phyloP scores from a whole-genome alignment of 345 rosid species.

The Passiflora organensis region DNA sequence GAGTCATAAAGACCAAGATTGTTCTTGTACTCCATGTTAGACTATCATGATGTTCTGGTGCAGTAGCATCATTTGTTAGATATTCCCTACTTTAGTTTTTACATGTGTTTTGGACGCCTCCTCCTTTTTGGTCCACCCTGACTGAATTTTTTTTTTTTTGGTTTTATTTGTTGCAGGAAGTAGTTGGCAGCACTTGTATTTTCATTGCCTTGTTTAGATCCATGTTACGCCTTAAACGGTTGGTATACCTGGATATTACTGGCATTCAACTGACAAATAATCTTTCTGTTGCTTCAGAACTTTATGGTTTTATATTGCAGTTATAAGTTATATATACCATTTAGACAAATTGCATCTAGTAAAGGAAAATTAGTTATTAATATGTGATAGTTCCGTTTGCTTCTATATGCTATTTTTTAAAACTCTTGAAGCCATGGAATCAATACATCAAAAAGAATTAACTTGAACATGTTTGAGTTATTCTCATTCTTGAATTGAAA shows the following conservation, averaged over 20 bases:
- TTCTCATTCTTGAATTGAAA: too few relatives aligned
- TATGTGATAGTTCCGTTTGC: background rate
- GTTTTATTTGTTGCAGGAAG: constrained; percentile 71
- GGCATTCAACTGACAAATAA: background rate
- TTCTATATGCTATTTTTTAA: background rate
- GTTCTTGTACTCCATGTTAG: too few relatives aligned
- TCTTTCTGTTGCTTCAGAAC: constrained; percentile 1
- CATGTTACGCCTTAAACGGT: constrained; percentile 80
- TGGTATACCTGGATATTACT: constrained; percentile 35
- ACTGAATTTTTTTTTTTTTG: constrained; percentile 12
- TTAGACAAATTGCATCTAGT: too few relatives aligned
- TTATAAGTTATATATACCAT: too few relatives aligned
- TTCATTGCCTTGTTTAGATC: constrained; percentile 82
- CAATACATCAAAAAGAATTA: too few relatives aligned
- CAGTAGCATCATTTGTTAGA: too few relatives aligned
- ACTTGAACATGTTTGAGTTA: too few relatives aligned
- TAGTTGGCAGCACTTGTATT: constrained; percentile 73
- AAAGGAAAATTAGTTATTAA: background rate
- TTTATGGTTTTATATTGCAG: background rate
- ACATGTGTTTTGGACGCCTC: background rate
- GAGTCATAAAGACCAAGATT: too few relatives aligned
- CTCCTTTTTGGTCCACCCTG: background rate
- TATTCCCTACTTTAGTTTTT: too few relatives aligned
- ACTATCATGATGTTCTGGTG: too few relatives aligned
- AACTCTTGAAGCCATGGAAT: too few relatives aligned